phyloP scores from a whole-genome alignment of 2,329 filamentous ascomycete genomes.

The Tothia fuscella region DNA sequence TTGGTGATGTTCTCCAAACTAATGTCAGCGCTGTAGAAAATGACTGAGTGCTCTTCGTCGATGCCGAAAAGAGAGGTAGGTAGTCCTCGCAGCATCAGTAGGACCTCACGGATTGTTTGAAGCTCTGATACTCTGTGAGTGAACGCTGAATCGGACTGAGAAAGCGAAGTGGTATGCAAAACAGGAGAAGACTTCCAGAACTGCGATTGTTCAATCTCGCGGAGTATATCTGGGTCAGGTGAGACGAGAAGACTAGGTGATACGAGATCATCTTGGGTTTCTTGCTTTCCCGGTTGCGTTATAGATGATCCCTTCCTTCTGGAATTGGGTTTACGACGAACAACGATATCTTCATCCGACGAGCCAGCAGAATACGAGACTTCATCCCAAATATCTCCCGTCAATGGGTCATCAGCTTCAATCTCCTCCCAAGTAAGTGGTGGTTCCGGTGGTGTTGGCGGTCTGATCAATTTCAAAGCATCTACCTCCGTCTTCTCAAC shows the following conservation, averaged over 20 bases:
- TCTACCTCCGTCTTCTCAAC: constrained; percentile 55
- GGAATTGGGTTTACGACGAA: constrained; percentile 15
- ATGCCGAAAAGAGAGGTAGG: constrained; percentile 56
- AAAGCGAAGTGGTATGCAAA: constrained; percentile 7
- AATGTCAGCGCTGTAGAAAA: constrained; percentile 22
- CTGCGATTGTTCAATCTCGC: constrained; percentile 28
- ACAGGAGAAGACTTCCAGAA: constrained; percentile 39
- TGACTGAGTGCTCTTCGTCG: constrained; percentile 27
- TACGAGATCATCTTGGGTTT: constrained; percentile 18
- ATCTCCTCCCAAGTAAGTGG: constrained; percentile 69
- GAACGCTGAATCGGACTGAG: background rate
- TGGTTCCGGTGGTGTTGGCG: constrained; percentile 33
- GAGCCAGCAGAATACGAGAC: constrained; percentile 54
- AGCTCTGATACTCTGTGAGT: constrained; percentile 41
- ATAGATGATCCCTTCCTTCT: too few relatives aligned
- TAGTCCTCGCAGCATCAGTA: constrained; percentile 77
- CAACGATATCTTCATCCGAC: constrained; percentile 47
- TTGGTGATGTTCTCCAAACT: constrained; percentile 12
- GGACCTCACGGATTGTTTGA: constrained; percentile 60
- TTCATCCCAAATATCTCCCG: constrained; percentile 58
- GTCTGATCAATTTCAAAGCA: constrained; percentile 34
- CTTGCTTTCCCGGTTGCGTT: too few relatives aligned
- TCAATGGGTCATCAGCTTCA: constrained; percentile 61
- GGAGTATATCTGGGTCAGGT: constrained; percentile 15
- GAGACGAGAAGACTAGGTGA: constrained; percentile 19